Base-by-base conservation (phyloP, 1,139 yeast species). In the Blastobotrys indianensis region DNA sequence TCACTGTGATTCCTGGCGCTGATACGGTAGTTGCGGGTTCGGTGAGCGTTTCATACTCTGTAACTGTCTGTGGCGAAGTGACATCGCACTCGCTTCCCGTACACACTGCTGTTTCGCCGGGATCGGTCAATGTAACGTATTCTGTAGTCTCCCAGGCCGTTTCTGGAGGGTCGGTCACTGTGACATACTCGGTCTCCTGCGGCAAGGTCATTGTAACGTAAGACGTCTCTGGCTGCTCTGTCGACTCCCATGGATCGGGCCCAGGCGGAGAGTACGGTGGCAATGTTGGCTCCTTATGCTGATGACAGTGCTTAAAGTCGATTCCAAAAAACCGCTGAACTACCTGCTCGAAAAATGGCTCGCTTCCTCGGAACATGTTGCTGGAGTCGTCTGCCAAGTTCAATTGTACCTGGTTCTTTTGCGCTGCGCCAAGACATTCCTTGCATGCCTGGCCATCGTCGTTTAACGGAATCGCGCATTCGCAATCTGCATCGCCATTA, bases 261-360 rank as follows among this genome's bases (percentile, higher is more conserved):
- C 36, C 32, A 7, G 39, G 31, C 8, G 39, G 38, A 32, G 31
- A 40, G 17, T 17, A 39, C n/a, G 42, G 46, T 10, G 41, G 48
- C 29, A 41, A 42, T 23, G 44, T 29, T 5, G 50, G 42, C 4
- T 34, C 20, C 13, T 15, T 9, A 17, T 38, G 41, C 17, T n/a
- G 32, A 28, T 31, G 44, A 23, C 35, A 30, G 29, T 29, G 45
- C 44, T 6, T 20, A 16, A 7, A 29, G 16, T 30, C 47, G 52
- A 36, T 56, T 48, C n/a, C 55, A 11, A 54, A 41, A 20, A 51
- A 45, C 39, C 54, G 51, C 32, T 54, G 54, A 7, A 56, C 56
- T n/a, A 54, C 51, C 42, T 56, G 54, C 38, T 46, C 42, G 43
- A 56, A 56, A 32, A 49, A 51, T 11, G 49, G 53, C 29, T 47